Conservation (phyloP, 2,329 filamentous ascomycete species). For the Cladorrhinum sp. region DNA sequence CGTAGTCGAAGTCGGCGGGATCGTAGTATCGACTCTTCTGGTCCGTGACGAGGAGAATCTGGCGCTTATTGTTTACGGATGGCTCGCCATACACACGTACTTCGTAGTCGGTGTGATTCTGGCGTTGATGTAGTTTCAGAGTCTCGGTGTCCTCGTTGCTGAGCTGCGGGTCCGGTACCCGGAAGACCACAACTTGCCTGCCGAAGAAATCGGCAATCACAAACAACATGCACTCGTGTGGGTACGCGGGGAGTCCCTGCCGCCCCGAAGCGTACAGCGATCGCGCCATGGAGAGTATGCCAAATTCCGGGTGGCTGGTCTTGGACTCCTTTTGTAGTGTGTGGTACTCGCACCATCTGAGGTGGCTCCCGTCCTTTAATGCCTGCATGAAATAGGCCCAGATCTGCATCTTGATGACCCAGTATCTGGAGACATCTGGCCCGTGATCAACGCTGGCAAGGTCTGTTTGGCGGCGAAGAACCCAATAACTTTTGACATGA, state of each 20-base stretch:
- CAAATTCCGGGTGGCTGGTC: neutral
- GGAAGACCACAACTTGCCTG: conserved; percentile 3
- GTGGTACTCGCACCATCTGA: conserved; percentile 6
- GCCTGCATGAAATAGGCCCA: conserved; percentile 9
- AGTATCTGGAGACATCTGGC: neutral
- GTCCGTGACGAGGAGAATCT: neutral
- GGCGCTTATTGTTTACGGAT: neutral
- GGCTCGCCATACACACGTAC: neutral
- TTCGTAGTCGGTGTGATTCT: neutral
- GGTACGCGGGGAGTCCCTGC: neutral
- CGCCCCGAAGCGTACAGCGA: neutral
- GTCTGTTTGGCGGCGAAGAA: neutral
- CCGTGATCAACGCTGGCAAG: neutral
- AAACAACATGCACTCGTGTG: neutral
- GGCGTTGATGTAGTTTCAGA: neutral
- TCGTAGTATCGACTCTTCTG: neutral
- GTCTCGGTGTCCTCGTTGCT: neutral
- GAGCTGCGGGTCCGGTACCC: neutral
- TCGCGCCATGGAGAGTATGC: neutral
- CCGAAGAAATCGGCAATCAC: conserved; percentile 10
- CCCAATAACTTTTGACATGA: neutral
- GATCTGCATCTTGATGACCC: neutral
- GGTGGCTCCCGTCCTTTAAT: neutral
- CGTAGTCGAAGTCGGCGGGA: neutral
- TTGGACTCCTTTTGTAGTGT: neutral